Evolutionary conservation across 768 basidiomycete species (phyloP).

Genomic region (Pleurotus sapidus): DNA sequence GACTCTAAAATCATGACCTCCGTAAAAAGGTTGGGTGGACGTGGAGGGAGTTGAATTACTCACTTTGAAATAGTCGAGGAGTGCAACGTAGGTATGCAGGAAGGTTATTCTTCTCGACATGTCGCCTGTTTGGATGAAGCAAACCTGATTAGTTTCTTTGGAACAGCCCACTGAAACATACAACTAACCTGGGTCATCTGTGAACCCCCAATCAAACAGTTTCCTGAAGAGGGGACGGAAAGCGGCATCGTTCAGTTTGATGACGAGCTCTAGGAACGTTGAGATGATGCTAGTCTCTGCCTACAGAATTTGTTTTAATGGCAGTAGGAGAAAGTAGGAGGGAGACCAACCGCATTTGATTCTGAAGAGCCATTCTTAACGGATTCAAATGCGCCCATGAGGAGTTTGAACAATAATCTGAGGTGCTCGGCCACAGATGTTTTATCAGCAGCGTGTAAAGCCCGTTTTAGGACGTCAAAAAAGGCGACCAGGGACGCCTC

Average conservation of each 20-base stretch:
- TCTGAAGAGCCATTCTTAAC: conserved; percentile 25
- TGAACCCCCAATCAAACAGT: conserved; percentile 94
- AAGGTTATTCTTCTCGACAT: conserved; percentile 64
- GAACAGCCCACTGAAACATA: neutral
- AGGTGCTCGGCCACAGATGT: conserved; percentile 63
- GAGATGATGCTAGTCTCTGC: conserved; percentile 52
- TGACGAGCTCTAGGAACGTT: conserved; percentile 85
- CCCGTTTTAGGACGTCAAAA: conserved; percentile 66
- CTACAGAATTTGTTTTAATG: conserved; percentile 26
- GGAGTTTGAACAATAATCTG: conserved; percentile 69
- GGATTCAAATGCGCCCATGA: conserved; percentile 75
- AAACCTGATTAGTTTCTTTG: neutral
- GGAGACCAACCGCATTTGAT: conserved; percentile 23
- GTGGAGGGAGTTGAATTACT: conserved; percentile 10
- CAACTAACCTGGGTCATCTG: conserved; percentile 43
- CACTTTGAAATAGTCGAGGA: conserved; percentile 90
- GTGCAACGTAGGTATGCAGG: conserved; percentile 64
- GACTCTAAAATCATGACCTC: conserved; percentile 38
- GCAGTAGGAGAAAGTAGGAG: neutral
- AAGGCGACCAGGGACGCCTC: conserved; percentile 39
- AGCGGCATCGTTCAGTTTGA: conserved; percentile 88
- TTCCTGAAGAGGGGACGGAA: conserved; percentile 92
- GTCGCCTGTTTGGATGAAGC: conserved; percentile 19
- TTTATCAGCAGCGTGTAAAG: conserved; percentile 62
- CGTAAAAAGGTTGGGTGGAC: neutral